Conservation (phyloP, 2,329 filamentous ascomycete species). For the Claviceps quebecensis region DNA sequence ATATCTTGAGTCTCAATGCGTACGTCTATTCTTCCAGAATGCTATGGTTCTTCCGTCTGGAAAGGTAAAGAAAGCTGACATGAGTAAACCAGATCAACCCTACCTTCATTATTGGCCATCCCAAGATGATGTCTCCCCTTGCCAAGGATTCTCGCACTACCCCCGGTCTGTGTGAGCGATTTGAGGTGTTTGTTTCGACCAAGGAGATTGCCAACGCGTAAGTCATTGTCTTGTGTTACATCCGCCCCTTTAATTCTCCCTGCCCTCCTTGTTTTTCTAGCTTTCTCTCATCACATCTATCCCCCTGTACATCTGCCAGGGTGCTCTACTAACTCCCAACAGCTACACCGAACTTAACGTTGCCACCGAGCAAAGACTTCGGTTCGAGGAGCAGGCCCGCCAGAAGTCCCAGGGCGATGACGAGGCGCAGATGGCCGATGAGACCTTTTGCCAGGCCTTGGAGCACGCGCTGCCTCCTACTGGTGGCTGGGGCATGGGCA, state of each 20-base stretch:
- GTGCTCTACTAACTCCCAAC: neutral
- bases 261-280: neutral
- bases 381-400: slow-evolving; percentile 77
- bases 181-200: slow-evolving; percentile 75
- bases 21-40: slow-evolving; percentile 9
- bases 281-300: neutral
- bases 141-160: slow-evolving; percentile 84
- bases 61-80: neutral
- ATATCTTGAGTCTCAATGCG: slow-evolving; percentile 85
- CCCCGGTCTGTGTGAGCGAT: slow-evolving; percentile 83
- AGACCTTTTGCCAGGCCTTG: slow-evolving; percentile 82
- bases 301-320: neutral
- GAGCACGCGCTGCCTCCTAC: slow-evolving; percentile 89
- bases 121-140: slow-evolving; percentile 64
- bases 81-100: slow-evolving; percentile 49
- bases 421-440: slow-evolving; percentile 89
- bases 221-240: slow-evolving; percentile 5
- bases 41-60: neutral
- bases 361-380: slow-evolving; percentile 81
- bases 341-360: slow-evolving; percentile 84
- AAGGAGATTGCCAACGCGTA: slow-evolving; percentile 80
- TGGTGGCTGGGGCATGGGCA: slow-evolving; percentile 92
- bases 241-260: no score
- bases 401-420: slow-evolving; percentile 97
- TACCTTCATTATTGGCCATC: slow-evolving; percentile 50